phyloP scores from a whole-genome alignment of 192 early-diverging fungal genomes.

The Rhizoclosmatium sp. region DNA sequence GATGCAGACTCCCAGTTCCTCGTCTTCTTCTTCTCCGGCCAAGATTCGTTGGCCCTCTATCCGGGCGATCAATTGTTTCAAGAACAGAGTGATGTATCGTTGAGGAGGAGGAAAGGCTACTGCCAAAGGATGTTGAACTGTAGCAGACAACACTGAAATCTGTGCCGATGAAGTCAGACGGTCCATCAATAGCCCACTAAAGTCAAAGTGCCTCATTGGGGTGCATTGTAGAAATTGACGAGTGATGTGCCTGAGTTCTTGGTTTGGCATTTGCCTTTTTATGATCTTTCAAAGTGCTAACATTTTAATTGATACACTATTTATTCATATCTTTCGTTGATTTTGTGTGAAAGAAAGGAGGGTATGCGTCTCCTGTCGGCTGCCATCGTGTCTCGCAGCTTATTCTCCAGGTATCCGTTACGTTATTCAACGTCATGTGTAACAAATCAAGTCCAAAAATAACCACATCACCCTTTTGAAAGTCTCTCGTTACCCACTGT shows the following conservation, averaged over 20 bases:
- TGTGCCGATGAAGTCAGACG: neutral
- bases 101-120: slow-evolving; percentile 3
- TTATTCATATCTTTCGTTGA: neutral
- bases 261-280: no score
- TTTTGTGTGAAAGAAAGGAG: slow-evolving; percentile 26
- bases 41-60: neutral
- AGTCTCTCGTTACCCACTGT: slow-evolving; percentile 47
- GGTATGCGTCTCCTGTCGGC: slow-evolving; percentile 33
- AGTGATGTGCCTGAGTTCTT: neutral
- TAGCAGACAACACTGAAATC: neutral
- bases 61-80: slow-evolving; percentile 18
- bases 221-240: slow-evolving; percentile 22
- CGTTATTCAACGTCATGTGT: slow-evolving; percentile 54
- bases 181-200: no score
- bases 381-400: slow-evolving; percentile 59
- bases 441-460: slow-evolving; percentile 45
- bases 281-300: no score
- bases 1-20: slow-evolving; percentile 14
- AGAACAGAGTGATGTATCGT: slow-evolving; percentile 10
- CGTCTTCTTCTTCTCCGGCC: neutral
- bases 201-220: slow-evolving; percentile 6
- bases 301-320: neutral
- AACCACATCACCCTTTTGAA: slow-evolving; percentile 49
- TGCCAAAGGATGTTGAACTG: slow-evolving; percentile 12
- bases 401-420: slow-evolving; percentile 46